Evolutionary conservation across 768 basidiomycete species (phyloP).

Genomic region (Sporobolomyces roseus): DNA sequence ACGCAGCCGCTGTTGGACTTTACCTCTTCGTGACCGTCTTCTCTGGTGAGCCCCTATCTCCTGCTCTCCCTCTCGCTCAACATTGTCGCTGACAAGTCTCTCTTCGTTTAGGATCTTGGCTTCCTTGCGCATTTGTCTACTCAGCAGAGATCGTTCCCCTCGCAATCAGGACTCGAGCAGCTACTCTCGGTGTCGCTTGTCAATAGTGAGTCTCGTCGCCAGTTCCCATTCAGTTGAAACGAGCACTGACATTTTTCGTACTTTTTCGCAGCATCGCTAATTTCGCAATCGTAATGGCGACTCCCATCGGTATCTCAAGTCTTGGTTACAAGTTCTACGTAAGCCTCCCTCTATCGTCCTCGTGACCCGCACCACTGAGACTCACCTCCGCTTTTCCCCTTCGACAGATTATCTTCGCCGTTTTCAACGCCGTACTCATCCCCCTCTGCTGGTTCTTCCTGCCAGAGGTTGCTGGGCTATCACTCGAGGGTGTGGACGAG

Average conservation of each 20-base stretch:
- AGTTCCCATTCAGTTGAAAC: no score
- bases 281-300: conserved; percentile 41
- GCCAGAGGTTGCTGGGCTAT: conserved; percentile 26
- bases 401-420: conserved; percentile 22
- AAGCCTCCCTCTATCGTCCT: not conserved
- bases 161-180: conserved; percentile 35
- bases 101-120: no score
- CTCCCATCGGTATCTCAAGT: conserved; percentile 37
- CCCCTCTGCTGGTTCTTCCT: conserved; percentile 15
- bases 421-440: conserved; percentile 14
- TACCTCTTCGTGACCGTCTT: conserved; percentile 34
- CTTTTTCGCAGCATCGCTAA: conserved; percentile 5
- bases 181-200: conserved; percentile 30
- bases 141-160: conserved; percentile 34
- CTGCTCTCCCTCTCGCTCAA: no score
- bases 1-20: conserved; percentile 38
- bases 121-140: not conserved
- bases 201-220: conserved; percentile 37
- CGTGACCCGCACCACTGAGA: not conserved
- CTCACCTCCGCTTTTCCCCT: not conserved
- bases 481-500: conserved; percentile 39
- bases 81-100: no score
- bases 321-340: conserved; percentile 39
- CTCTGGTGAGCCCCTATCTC: no score
- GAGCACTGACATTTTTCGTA: no score